Evolutionary conservation across 371 early-diverging fungal species (phyloP), one percentile per base, ranked within the genome.

Genomic region (Parasitella parasitica): DNA sequence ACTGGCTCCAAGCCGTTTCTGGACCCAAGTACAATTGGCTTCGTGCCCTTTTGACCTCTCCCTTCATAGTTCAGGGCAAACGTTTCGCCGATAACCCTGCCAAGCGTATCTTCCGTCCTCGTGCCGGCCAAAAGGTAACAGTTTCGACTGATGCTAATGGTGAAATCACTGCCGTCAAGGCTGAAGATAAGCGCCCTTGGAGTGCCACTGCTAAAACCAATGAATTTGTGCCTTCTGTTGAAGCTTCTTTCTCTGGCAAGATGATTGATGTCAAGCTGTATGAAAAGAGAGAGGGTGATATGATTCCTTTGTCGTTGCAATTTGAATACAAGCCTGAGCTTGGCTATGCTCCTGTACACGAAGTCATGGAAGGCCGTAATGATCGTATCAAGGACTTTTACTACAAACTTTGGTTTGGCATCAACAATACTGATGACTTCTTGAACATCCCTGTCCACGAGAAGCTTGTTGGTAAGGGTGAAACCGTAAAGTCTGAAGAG

Each of bases 351-450:
- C 89, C 91, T 26, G 90, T 97, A 61, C 96, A 96, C 61, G 96
- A 97, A 75, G 84, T 92, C 9, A 94, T 95, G 93, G 92, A 93
- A 59, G 92, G 92, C 20, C 92, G 96, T 60, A 95, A 94, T 70
- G 91, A 92, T 59, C 88, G 96, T 59, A 94, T 97, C 81, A 94
- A 94, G 77, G 82, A 86, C 53, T 97, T 97, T 77, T 97, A 97
- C 78, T 88, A 86, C 61, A 84, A 87, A 65, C 85, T 96, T 41
- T 97, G 97, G 96, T 87, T 91, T 64, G 87, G 89, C 58, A 67
- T 79, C 26, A 80, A 82, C 20, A 70, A 76, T 53, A 83, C 78
- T 43, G 82, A 81, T 41, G 75, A 78, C 39, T 85, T 77, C 73
- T 69, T 80, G 27, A 77, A 73, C 67, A 66, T 81, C 59, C 71